A percentile compares a stretch with the other conserved stretches of the same genome.
These are phyloP conservation scores for Exsudoporus frostii DNA, from an alignment of 768 basidiomycete species.

Conservation along the genomic window DNA sequence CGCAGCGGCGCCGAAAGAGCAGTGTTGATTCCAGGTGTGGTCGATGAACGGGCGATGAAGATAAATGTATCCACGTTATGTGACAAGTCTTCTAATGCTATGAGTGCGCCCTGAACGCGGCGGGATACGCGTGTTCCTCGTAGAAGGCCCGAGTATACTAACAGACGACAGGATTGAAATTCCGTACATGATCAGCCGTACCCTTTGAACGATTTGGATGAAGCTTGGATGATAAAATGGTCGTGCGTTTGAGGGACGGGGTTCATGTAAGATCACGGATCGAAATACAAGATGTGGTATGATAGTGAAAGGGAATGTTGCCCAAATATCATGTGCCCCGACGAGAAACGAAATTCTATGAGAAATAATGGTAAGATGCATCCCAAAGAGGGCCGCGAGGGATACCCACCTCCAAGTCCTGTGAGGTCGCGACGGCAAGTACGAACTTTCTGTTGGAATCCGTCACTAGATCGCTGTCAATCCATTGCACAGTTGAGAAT, in stretches of 20 bases:
- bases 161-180: neutral
- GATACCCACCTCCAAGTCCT: slow-evolving; percentile 56
- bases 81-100: neutral
- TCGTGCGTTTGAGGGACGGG: neutral
- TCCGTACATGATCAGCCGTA: neutral
- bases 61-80: neutral
- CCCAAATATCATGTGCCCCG: slow-evolving; percentile 19
- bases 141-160: neutral
- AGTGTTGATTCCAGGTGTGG: neutral
- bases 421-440: slow-evolving; percentile 70
- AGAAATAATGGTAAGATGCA: neutral
- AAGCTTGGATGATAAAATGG: neutral
- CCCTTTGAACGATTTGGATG: neutral
- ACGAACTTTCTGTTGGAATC: slow-evolving; percentile 81
- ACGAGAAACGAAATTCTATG: slow-evolving; percentile 31
- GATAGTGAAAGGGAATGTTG: neutral
- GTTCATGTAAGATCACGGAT: neutral
- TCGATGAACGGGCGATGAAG: neutral
- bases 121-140: neutral
- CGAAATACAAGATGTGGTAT: neutral
- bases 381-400: neutral
- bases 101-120: neutral
- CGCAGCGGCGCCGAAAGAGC: neutral
- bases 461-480: slow-evolving; percentile 56
- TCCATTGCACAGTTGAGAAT: neutral